Evolutionary conservation across 2,329 filamentous ascomycete species (phyloP).

Genomic region (Capronia epimyces): DNA sequence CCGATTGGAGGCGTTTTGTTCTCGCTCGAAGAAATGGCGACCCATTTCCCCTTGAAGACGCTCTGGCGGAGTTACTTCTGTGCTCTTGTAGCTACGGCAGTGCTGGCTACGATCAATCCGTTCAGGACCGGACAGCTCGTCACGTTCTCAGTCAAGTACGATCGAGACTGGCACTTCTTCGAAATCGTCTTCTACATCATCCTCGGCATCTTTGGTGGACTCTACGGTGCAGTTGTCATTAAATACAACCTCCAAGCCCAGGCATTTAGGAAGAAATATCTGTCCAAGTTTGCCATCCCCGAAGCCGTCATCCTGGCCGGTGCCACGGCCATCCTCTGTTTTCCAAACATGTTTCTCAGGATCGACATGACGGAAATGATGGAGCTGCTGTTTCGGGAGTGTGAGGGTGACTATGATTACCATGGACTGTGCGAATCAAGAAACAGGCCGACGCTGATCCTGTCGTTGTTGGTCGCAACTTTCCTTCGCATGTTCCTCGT

Average conservation of each 20-base stretch:
- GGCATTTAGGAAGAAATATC: constrained; percentile 88
- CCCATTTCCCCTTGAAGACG: constrained; percentile 91
- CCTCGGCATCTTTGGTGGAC: constrained; percentile 84
- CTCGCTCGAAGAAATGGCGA: constrained; percentile 96
- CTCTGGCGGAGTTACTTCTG: constrained; percentile 99
- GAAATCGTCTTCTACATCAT: constrained; percentile 89
- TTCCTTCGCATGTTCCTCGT: constrained; percentile 76
- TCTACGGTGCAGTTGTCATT: constrained; percentile 95
- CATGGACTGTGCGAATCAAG: constrained; percentile 77
- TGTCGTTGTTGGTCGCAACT: constrained; percentile 73
- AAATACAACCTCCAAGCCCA: constrained; percentile 93
- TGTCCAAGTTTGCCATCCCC: constrained; percentile 74
- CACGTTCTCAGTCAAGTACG: constrained; percentile 98
- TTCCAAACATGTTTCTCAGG: constrained; percentile 87
- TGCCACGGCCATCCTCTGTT: constrained; percentile 85
- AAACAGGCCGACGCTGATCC: constrained; percentile 70
- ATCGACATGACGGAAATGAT: constrained; percentile 99
- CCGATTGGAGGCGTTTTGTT: constrained; percentile 96
- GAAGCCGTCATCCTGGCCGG: constrained; percentile 81
- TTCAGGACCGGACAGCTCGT: constrained; percentile 95
- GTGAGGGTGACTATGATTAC: constrained; percentile 81
- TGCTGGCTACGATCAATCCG: constrained; percentile 91
- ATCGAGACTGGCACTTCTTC: constrained; percentile 96
- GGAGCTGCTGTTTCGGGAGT: constrained; percentile 95
- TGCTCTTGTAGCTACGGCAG: constrained; percentile 86